Percentiles rank a stretch among this genome's conserved stretches.
Evolutionary conservation across 2,329 filamentous ascomycete species (phyloP).

Genomic region (Colletotrichum somersetense): DNA sequence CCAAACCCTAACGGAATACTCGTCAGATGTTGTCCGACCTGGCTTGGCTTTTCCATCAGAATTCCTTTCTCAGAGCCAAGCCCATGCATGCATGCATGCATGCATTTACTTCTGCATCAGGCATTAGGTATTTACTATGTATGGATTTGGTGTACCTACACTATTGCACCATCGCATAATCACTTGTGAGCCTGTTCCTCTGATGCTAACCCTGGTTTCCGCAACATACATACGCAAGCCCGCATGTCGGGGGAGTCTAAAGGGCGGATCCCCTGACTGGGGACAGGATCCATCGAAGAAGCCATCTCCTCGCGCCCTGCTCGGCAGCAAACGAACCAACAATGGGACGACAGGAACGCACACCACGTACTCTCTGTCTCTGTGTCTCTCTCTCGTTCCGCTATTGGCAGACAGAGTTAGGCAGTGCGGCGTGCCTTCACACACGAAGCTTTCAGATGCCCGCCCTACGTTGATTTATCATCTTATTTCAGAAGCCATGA

Average conservation of each 20-base stretch:
- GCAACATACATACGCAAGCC: constrained; percentile 37
- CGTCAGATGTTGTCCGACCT: not conserved
- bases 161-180: not conserved
- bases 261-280: constrained; percentile 33
- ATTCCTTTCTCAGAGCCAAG: not conserved
- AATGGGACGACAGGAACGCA: not conserved
- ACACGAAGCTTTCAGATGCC: not conserved
- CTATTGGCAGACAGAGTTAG: not conserved
- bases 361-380: not conserved
- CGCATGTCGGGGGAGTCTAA: constrained; percentile 32
- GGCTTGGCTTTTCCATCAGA: not conserved
- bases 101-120: not conserved
- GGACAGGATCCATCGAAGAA: constrained; percentile 24
- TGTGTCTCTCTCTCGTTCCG: too few species aligned
- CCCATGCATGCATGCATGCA: not conserved
- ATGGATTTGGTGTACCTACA: not conserved
- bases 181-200: constrained; percentile 2
- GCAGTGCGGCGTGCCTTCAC: not conserved
- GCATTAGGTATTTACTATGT: not conserved
- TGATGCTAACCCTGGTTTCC: constrained; percentile 8
- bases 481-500: not conserved
- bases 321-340: constrained; percentile 6
- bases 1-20: not conserved
- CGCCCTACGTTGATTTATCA: not conserved
- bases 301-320: constrained; percentile 11